Percentiles rank a stretch among this genome's conserved stretches.
Evolutionary conservation across 2,329 filamentous ascomycete species (phyloP).

Genomic region (Helotiales sp.): DNA sequence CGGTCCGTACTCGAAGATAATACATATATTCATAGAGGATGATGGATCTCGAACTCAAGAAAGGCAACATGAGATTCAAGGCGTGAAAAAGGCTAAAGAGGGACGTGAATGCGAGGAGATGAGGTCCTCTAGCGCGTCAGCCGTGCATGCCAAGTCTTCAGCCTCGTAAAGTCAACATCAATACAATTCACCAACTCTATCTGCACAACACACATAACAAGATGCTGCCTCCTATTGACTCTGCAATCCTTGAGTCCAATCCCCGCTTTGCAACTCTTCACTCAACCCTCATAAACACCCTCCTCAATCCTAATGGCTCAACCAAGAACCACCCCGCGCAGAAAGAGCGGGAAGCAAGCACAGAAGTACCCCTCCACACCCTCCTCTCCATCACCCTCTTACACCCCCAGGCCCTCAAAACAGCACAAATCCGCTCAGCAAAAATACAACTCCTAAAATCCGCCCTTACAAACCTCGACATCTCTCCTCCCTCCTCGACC

Average conservation of each 20-base stretch:
- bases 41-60: too few relatives aligned
- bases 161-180: neutral
- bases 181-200: neutral
- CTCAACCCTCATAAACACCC: slow-evolving; percentile 50
- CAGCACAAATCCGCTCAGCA: slow-evolving; percentile 48
- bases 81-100: neutral
- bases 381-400: neutral
- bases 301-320: slow-evolving; percentile 59
- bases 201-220: slow-evolving; percentile 3
- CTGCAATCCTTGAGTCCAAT: slow-evolving; percentile 53
- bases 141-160: neutral
- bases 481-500: slow-evolving; percentile 30
- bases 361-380: slow-evolving; percentile 42
- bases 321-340: slow-evolving; percentile 52
- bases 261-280: slow-evolving; percentile 62
- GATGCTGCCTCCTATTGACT: slow-evolving; percentile 61
- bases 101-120: too few relatives aligned
- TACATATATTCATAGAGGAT: too few relatives aligned
- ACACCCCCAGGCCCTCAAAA: slow-evolving; percentile 44
- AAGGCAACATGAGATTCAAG: too few relatives aligned
- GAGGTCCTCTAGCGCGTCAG: too few relatives aligned
- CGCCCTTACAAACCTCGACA: slow-evolving; percentile 49
- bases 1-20: too few relatives aligned
- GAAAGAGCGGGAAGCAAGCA: slow-evolving; percentile 50
- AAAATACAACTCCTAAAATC: slow-evolving; percentile 51